Conservation (phyloP, 768 basidiomycete genomes). For the Boletus coccyginus region DNA sequence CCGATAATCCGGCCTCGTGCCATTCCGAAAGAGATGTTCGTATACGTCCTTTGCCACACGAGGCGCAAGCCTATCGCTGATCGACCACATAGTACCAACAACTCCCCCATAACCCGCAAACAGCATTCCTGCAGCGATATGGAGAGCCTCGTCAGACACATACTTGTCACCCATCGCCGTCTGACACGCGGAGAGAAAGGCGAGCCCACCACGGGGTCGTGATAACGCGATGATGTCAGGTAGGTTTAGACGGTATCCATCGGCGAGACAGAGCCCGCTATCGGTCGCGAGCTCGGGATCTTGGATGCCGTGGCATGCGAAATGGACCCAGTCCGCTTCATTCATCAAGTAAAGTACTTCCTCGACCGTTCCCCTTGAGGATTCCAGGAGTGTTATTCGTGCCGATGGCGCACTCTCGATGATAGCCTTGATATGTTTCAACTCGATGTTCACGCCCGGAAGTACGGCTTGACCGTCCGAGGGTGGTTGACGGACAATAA, state of each 20-base stretch:
- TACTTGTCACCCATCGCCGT: conserved; percentile 37
- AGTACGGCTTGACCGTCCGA: not conserved
- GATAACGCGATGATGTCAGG: conserved; percentile 5
- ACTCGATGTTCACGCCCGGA: not conserved
- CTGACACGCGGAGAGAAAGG: conserved; percentile 48
- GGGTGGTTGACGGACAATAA: not conserved
- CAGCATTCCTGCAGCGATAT: conserved; percentile 43
- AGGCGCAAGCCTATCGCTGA: conserved; percentile 37
- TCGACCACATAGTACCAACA: conserved; percentile 45
- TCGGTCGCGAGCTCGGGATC: conserved; percentile 18
- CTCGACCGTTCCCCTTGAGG: not conserved
- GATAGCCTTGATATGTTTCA: not conserved
- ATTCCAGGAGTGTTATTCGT: not conserved
- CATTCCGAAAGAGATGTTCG: not conserved
- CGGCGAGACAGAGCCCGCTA: conserved; percentile 21
- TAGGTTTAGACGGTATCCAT: not conserved
- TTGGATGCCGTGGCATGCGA: not conserved
- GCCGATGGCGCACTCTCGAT: not conserved
- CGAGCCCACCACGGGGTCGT: conserved; percentile 29
- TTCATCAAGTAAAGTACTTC: not conserved
- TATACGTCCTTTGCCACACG: conserved; percentile 34
- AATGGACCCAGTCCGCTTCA: not conserved
- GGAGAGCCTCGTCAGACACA: conserved; percentile 37
- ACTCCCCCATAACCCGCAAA: conserved; percentile 32
- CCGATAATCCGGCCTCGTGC: not conserved